Conservation (phyloP, 257 asterid genomes). For the Lantana camara region DNA sequence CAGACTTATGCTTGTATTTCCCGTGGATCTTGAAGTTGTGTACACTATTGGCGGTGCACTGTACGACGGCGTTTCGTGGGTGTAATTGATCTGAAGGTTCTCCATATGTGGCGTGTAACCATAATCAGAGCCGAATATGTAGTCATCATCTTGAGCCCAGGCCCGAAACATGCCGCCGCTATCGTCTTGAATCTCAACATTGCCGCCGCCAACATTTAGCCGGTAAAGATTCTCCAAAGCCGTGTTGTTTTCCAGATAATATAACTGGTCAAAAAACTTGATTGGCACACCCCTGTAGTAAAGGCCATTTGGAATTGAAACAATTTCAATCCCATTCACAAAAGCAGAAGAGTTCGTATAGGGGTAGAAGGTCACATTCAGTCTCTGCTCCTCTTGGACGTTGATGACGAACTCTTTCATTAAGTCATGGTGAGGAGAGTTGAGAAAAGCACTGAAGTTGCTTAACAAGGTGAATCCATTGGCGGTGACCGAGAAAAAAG, state of each 20-base stretch:
- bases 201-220: slow-evolving; percentile 46
- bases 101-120: background rate
- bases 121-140: background rate
- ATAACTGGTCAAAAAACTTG: background rate
- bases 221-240: slow-evolving; percentile 54
- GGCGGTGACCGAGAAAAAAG: slow-evolving; percentile 43
- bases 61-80: slow-evolving; percentile 29
- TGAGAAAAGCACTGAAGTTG: slow-evolving; percentile 45
- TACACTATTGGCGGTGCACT: slow-evolving; percentile 54
- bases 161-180: slow-evolving; percentile 59
- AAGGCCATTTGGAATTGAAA: slow-evolving; percentile 48
- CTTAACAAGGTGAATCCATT: slow-evolving; percentile 40
- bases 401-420: slow-evolving; percentile 32
- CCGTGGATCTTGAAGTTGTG: slow-evolving; percentile 32
- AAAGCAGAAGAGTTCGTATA: slow-evolving; percentile 45
- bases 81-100: slow-evolving; percentile 26
- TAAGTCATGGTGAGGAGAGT: slow-evolving; percentile 2
- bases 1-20: background rate
- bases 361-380: slow-evolving; percentile 43
- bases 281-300: slow-evolving; percentile 32
- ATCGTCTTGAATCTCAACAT: slow-evolving; percentile 13
- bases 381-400: slow-evolving; percentile 20
- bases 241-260: slow-evolving; percentile 10
- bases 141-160: slow-evolving; percentile 36
- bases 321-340: slow-evolving; percentile 64